Evolutionary conservation across 2,329 filamentous ascomycete genomes (phyloP), one percentile per base, ranked within the genome.

Genomic region (Corynespora cassiicola): DNA sequence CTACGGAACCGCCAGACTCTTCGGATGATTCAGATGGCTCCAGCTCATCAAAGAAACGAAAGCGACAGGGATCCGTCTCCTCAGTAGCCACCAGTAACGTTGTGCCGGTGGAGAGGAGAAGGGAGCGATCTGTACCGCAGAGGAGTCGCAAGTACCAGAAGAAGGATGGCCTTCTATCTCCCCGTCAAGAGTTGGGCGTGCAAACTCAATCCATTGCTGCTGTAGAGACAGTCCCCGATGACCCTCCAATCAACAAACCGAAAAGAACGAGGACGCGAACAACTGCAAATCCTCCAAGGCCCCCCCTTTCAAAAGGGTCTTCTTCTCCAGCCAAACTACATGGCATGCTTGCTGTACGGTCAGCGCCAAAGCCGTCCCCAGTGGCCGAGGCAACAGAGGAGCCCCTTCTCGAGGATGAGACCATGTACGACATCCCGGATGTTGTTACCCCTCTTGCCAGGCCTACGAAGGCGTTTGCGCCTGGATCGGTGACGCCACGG

Each of bases 341-440:
- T 25, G 47, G 33, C 12, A 66, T 69, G 65, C 50, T 69, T 19
- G 52, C 56, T n/a, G 42, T 47, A 15, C 50, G 50, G 24, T 49
- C 47, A 6, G 32, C 39, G 10, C 18, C 45, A 2, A 51, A 52
- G 19, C 47, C 51, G 21, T 43, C 54, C n/a, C 46, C 47, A 23
- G 21, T 48, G 9, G 33, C 35, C 10, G 42, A 51, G 33, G 26
- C 34, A 3, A 36, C 50, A 7, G 52, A 58, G 26, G 26, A 45
- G 11, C 31, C 45, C 7, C 36, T 42, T 12, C 22, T 40, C 6
- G 61, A 65, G 11, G 62, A 66, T 27, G 55, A 62, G 26, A 66
- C 61, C 5, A 67, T 67, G 62, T 66, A 66, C 31, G 63, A 65
- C n/a, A 61, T 65, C 17, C 52, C 43, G 33, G 52, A 58, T 10